Conservation (phyloP, 176 grass and related monocot species). For the Chrysopogon serrulatus region DNA sequence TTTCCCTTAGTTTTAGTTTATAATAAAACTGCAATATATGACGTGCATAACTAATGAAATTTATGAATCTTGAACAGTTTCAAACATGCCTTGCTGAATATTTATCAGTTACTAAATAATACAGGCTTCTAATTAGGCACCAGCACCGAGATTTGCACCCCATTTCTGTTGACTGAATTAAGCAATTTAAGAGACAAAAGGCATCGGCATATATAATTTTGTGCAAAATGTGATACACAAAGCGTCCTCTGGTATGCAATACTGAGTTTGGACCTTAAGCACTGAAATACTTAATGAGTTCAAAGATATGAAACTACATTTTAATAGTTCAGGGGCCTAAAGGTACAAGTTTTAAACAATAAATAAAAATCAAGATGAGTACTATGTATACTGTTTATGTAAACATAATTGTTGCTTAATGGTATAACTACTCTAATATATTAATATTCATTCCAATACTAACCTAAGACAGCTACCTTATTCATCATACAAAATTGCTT, state of each 20-base stretch:
- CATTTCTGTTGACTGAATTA: background rate
- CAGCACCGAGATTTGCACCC: background rate
- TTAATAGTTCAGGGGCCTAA: background rate
- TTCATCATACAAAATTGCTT: background rate
- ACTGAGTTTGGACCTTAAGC: background rate
- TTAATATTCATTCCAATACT: background rate
- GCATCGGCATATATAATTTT: too few species aligned
- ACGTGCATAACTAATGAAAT: background rate
- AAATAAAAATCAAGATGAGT: background rate
- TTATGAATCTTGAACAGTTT: background rate
- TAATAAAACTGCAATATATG: background rate
- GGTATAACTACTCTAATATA: background rate
- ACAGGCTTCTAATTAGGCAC: background rate
- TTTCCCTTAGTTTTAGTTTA: background rate
- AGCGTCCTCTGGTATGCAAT: background rate
- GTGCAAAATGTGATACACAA: background rate
- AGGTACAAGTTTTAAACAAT: too few species aligned
- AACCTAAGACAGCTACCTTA: background rate
- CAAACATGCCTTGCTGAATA: background rate
- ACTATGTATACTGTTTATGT: too few species aligned
- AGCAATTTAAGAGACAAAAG: background rate
- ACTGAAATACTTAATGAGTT: background rate
- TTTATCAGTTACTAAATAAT: background rate
- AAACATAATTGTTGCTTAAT: background rate
- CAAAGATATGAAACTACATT: background rate